Conservation (phyloP, 345 rosid genomes). For the Eucalyptus tenuipes region DNA sequence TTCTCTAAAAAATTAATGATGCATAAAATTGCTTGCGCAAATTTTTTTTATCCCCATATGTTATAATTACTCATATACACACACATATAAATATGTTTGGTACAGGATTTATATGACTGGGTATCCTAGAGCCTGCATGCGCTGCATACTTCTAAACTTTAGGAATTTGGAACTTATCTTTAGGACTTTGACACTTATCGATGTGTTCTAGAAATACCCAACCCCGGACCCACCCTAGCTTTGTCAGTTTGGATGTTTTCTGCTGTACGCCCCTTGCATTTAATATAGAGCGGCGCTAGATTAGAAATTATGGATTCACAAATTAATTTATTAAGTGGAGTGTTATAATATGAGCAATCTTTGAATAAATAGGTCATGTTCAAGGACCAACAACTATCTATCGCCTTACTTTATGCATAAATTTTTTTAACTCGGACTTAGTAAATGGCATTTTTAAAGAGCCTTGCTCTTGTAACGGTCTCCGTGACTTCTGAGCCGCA, state of each 20-base stretch:
- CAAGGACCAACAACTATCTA: background rate
- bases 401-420: background rate
- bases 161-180: background rate
- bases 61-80: background rate
- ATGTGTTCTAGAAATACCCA: background rate
- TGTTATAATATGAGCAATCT: background rate
- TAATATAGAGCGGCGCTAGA: background rate
- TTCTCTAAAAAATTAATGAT: background rate
- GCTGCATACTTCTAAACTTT: background rate
- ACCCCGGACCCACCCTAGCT: background rate
- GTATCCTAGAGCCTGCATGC: background rate
- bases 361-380: background rate
- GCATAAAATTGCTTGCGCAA: background rate
- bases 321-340: background rate
- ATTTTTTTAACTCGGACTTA: background rate
- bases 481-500: background rate
- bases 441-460: background rate
- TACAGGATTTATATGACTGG: background rate
- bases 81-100: background rate
- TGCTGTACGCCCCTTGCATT: background rate
- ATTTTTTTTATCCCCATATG: background rate
- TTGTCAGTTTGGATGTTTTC: background rate
- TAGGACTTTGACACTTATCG: background rate
- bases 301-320: background rate
- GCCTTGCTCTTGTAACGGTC: background rate